Conservation (phyloP, 257 asterid species). For the Solanum neorickii region DNA sequence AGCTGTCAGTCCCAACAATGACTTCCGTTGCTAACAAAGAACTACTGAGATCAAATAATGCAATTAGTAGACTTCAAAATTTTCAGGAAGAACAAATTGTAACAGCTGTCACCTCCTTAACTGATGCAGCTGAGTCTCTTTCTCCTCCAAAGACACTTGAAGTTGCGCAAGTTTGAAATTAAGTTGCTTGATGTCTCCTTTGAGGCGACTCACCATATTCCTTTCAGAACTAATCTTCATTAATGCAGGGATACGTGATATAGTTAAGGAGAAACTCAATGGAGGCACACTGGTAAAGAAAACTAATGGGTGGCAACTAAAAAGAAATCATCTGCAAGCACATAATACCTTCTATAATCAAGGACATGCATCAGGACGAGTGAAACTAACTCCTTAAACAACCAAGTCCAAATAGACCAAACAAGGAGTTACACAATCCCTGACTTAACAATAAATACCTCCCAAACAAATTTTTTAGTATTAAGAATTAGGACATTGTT, state of each 20-base stretch:
- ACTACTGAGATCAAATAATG: slow-evolving; percentile 20
- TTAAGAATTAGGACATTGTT: background rate
- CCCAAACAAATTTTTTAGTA: background rate
- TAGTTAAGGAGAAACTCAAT: slow-evolving; percentile 59
- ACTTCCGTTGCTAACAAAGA: slow-evolving; percentile 10
- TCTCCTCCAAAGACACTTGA: slow-evolving; percentile 60
- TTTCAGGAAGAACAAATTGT: slow-evolving; percentile 1
- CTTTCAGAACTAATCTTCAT: slow-evolving; percentile 83
- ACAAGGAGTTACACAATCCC: background rate
- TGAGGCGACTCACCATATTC: slow-evolving; percentile 54
- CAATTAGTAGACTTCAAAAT: slow-evolving; percentile 4
- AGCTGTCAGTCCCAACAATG: slow-evolving; percentile 8
- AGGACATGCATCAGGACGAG: background rate
- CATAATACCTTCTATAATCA: background rate
- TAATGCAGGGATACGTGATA: slow-evolving; percentile 84
- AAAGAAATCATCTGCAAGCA: background rate
- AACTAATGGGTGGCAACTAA: background rate
- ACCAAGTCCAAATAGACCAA: background rate
- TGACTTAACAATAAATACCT: background rate
- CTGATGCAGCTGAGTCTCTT: slow-evolving; percentile 42
- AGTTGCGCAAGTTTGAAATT: slow-evolving; percentile 60
- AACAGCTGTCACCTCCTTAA: slow-evolving; percentile 42
- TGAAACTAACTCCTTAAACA: background rate
- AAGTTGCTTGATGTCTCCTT: slow-evolving; percentile 73
- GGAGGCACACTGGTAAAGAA: background rate